phyloP scores from a whole-genome alignment of 2,329 filamentous ascomycete genomes.

The Paraphoma chrysanthemicola region DNA sequence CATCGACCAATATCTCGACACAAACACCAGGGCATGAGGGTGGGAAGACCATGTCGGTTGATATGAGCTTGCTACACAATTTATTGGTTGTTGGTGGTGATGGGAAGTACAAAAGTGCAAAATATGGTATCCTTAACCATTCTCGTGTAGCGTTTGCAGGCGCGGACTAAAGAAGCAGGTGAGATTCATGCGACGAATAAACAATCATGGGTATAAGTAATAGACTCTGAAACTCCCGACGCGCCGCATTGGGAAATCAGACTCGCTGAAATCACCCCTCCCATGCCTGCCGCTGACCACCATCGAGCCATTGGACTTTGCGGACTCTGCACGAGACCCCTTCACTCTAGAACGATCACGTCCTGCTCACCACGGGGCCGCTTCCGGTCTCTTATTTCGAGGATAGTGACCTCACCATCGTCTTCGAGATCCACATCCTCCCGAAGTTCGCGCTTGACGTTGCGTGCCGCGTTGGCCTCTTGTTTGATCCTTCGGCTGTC shows the following conservation, averaged over 20 bases:
- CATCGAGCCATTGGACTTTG: background rate
- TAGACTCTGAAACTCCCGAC: background rate
- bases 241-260: too few relatives aligned
- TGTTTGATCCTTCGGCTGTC: background rate
- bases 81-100: background rate
- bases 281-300: too few relatives aligned
- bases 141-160: background rate
- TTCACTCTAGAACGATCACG: slow-evolving; percentile 7
- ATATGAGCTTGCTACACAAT: background rate
- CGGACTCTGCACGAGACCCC: background rate
- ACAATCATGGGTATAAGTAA: background rate
- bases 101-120: background rate
- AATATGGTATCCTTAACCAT: background rate
- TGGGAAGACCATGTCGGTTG: background rate
- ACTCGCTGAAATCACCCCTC: too few relatives aligned
- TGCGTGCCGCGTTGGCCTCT: background rate
- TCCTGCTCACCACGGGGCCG: slow-evolving; percentile 10
- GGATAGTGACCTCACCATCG: slow-evolving; percentile 2
- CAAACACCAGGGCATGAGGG: slow-evolving; percentile 1
- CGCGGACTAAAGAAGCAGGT: background rate
- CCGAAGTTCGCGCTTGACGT: slow-evolving; percentile 7
- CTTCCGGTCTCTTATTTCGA: slow-evolving; percentile 3
- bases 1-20: slow-evolving; percentile 12
- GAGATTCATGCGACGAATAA: background rate
- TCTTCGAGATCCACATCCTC: background rate